phyloP scores from a whole-genome alignment of 148 eudicot species.

The Gaultheria prostrata region DNA sequence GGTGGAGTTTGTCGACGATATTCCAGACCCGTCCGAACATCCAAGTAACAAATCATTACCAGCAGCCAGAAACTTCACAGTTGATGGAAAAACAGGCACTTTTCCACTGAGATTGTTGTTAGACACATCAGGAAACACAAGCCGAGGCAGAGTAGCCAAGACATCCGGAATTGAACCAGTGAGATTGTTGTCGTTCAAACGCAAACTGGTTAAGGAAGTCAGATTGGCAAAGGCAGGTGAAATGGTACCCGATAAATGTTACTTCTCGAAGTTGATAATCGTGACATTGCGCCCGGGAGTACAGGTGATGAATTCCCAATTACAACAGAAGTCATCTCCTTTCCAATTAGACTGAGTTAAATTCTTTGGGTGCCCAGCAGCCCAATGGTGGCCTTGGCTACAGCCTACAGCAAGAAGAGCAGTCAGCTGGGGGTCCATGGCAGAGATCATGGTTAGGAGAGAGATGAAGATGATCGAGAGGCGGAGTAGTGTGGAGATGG shows the following conservation, averaged over 20 bases:
- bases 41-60: slow-evolving; percentile 39
- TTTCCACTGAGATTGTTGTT: too few species aligned
- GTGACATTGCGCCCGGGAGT: slow-evolving; percentile 27
- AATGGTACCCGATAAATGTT: slow-evolving; percentile 38
- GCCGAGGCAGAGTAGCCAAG: slow-evolving; percentile 33
- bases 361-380: slow-evolving; percentile 49
- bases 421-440: slow-evolving; percentile 53
- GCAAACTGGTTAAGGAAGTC: slow-evolving; percentile 31
- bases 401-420: slow-evolving; percentile 40
- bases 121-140: too few species aligned
- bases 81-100: slow-evolving; percentile 17
- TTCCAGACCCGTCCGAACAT: slow-evolving; percentile 14
- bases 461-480: slow-evolving; percentile 11
- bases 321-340: slow-evolving; percentile 56
- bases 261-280: slow-evolving; percentile 41
- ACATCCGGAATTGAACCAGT: slow-evolving; percentile 47
- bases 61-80: slow-evolving; percentile 27
- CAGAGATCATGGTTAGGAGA: slow-evolving; percentile 15
- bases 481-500: too few species aligned
- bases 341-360: slow-evolving; percentile 56
- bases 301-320: slow-evolving; percentile 49
- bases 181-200: slow-evolving; percentile 46
- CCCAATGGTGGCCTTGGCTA: slow-evolving; percentile 42
- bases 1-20: too few species aligned
- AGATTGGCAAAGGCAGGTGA: slow-evolving; percentile 61